Evolutionary conservation across 2,329 filamentous ascomycete species (phyloP).

Genomic region (Aspergillus latus): DNA sequence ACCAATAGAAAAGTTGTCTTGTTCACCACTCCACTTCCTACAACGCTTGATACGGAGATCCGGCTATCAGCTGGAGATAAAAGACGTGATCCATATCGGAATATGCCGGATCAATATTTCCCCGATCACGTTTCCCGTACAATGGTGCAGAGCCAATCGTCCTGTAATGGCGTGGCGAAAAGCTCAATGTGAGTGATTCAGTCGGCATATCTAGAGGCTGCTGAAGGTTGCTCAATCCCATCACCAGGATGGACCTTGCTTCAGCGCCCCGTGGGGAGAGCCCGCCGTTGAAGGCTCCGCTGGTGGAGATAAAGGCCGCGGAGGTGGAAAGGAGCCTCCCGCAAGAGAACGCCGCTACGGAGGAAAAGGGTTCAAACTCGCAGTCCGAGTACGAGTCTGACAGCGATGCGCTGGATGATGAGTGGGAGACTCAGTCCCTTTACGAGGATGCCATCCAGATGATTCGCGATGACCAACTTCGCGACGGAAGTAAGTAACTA

Average conservation of each 20-base stretch:
- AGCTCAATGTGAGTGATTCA: conserved; percentile 33
- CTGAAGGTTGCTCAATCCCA: conserved; percentile 33
- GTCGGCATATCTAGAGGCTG: conserved; percentile 30
- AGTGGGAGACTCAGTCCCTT: conserved; percentile 65
- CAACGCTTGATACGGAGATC: neutral
- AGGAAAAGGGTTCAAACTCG: conserved; percentile 30
- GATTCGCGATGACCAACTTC: conserved; percentile 54
- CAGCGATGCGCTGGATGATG: conserved; percentile 38
- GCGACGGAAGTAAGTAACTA: conserved; percentile 46
- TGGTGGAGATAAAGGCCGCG: conserved; percentile 37
- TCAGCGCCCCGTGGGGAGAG: conserved; percentile 35
- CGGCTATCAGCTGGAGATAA: neutral
- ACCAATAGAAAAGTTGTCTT: conserved; percentile 27
- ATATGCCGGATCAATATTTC: conserved; percentile 32
- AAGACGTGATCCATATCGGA: conserved; percentile 5
- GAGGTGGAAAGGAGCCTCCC: conserved; percentile 24
- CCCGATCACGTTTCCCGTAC: conserved; percentile 27
- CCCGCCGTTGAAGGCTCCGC: conserved; percentile 34
- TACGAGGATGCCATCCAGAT: conserved; percentile 64
- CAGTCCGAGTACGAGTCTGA: conserved; percentile 37
- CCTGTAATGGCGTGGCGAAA: conserved; percentile 28
- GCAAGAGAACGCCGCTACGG: conserved; percentile 29
- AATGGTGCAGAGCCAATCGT: conserved; percentile 30
- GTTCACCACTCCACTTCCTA: neutral
- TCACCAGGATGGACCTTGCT: conserved; percentile 41